Conservation (phyloP, 306 rosid species). For the Heteromeles arbutifolia region DNA sequence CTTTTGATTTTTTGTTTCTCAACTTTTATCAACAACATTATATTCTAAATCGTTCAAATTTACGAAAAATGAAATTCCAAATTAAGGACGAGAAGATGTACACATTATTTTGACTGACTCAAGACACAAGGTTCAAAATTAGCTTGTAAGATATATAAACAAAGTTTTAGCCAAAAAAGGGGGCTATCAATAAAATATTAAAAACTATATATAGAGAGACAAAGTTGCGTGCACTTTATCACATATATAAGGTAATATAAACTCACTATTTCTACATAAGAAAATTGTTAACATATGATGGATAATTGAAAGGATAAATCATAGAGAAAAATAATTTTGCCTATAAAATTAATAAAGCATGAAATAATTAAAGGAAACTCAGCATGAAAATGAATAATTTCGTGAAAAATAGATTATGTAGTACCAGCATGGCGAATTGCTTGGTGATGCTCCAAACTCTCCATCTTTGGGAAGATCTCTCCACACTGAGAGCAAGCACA, state of each 20-base stretch:
- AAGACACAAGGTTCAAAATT: no score
- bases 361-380: not conserved
- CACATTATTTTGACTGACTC: no score
- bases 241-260: not conserved
- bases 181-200: not conserved
- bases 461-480: slow-evolving; percentile 78
- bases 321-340: not conserved
- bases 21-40: no score
- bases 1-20: no score
- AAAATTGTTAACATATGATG: not conserved
- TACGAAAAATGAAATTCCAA: no score
- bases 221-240: not conserved
- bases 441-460: slow-evolving; percentile 87
- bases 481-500: slow-evolving; percentile 90
- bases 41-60: no score
- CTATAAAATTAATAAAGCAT: not conserved
- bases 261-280: not conserved
- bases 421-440: slow-evolving; percentile 94
- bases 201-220: not conserved
- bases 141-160: no score
- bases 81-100: no score
- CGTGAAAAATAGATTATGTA: not conserved
- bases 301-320: not conserved
- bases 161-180: not conserved
- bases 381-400: not conserved